Base-by-base conservation (phyloP, 371 early-diverging fungal species). In the Apophysomyces variabilis region DNA sequence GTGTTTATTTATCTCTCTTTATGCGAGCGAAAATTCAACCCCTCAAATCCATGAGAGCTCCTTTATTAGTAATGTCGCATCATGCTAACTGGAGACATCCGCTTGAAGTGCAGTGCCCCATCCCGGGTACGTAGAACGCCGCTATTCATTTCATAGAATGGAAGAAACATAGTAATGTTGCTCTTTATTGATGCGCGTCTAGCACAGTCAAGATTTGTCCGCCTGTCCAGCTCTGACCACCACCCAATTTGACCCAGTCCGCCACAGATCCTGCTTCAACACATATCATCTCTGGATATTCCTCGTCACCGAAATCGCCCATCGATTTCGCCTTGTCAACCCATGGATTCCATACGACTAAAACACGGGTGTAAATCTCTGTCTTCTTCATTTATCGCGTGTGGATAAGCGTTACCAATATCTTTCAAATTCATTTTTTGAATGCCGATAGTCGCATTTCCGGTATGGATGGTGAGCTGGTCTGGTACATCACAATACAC, bases 261-360 rank as follows among this genome's bases (percentile, higher is more conserved):
- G 89, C 86, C 26, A 96, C 95, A 36, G 88, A 84, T 12, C 97
- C 97, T 14, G 87, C 90, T 78, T 97, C 96, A 16, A 96, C 93
- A 66, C 96, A 96, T 44, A 95, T 78, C 93, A 95, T 95, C 56
- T 89, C 72, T 43, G 87, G 77, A 71, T 91, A 96, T 75, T 90
- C 92, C 41, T 85, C 87, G 72, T 96, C 89, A 32, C 82, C 94
- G 77, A 97, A 95, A 72, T 98, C 99, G 14, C 85, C 85, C 93
- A 97, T 93, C 26, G 78, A 89, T 57, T 85, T 83, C 11, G 97
- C 89, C 80, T 94, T 95, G 38, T 94, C 95, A 14, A 80, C 79
- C 97, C 97, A 97, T 8, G 96, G 96, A 69, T 98, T 98, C 99
- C 99, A 98, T 38, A 98, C 92, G 57, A 97, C 97, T 84, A 80